Percentiles rank a stretch among this genome's conserved stretches.
Conservation (phyloP, 1,284 basidiomycete species). For the Pterulicium gracile region DNA sequence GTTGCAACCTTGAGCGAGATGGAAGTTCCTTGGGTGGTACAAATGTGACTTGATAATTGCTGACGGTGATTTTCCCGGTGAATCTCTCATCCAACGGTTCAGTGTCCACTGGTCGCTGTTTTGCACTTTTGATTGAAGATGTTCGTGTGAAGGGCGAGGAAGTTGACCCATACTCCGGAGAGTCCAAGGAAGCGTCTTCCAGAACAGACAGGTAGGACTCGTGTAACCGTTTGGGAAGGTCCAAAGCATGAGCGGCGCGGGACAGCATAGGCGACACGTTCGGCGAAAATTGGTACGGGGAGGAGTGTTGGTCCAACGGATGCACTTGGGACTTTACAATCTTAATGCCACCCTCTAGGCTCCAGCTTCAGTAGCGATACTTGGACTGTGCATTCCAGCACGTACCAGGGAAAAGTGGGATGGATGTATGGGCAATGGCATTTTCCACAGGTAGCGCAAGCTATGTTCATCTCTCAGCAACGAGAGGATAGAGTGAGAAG, state of each 20-base stretch:
- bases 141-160: not conserved
- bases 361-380: too few species aligned
- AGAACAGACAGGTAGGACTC: conserved; percentile 40
- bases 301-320: conserved; percentile 56
- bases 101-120: conserved; percentile 19
- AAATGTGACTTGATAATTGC: conserved; percentile 64
- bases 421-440: conserved; percentile 49
- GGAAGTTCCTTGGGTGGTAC: conserved; percentile 67
- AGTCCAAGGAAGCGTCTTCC: conserved; percentile 25
- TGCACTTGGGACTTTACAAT: conserved; percentile 61
- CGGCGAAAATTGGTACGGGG: conserved; percentile 65
- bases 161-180: conserved; percentile 21
- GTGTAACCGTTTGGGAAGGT: conserved; percentile 46
- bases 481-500: conserved; percentile 1
- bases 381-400: too few species aligned
- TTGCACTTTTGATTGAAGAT: conserved; percentile 12
- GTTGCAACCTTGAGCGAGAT: conserved; percentile 13
- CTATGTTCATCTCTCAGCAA: conserved; percentile 23
- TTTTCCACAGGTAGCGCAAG: conserved; percentile 56
- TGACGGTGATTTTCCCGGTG: conserved; percentile 65
- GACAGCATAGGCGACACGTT: conserved; percentile 50
- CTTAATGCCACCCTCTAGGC: conserved; percentile 65
- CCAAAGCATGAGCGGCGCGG: conserved; percentile 56
- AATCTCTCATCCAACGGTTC: conserved; percentile 49
- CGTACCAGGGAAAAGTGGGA: conserved; percentile 64